These are phyloP conservation scores for Penicillium sp. DNA, from an alignment of 2,329 filamentous ascomycete species.

Conservation along the genomic window DNA sequence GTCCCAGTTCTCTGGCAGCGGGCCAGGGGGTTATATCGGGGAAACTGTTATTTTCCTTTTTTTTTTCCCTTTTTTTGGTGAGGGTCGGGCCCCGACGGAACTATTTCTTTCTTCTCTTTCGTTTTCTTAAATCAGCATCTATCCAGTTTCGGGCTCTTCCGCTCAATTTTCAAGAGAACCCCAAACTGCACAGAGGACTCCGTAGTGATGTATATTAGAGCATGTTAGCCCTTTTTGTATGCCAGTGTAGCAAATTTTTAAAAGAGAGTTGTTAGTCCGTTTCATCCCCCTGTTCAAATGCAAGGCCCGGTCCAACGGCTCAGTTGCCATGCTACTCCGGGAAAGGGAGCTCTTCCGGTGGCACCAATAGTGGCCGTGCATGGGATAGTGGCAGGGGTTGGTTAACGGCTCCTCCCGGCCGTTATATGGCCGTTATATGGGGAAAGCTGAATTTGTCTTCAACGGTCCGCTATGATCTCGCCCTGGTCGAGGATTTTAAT, in stretches of 20 bases:
- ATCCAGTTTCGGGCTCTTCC: neutral
- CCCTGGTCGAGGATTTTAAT: neutral
- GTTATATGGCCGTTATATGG: slow-evolving; percentile 23
- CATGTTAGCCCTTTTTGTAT: neutral
- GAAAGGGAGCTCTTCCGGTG: neutral
- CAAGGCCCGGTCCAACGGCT: slow-evolving; percentile 7
- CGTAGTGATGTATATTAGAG: neutral
- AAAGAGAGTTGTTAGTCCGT: neutral
- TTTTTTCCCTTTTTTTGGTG: neutral
- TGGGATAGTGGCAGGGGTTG: slow-evolving; percentile 2
- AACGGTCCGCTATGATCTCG: slow-evolving; percentile 19
- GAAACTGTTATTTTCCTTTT: neutral
- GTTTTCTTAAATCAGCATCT: neutral
- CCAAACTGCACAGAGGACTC: neutral
- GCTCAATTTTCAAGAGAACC: neutral
- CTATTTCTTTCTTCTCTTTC: neutral
- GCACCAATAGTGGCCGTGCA: slow-evolving; percentile 2
- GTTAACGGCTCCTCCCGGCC: slow-evolving; percentile 20
- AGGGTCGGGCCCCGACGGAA: neutral
- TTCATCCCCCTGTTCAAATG: slow-evolving; percentile 4
- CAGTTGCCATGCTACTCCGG: neutral
- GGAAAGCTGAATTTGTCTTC: neutral
- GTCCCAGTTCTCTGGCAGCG: slow-evolving; percentile 9
- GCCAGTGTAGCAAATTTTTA: neutral
- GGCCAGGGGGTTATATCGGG: slow-evolving; percentile 3